Evolutionary conservation across 768 basidiomycete species (phyloP), one percentile per base, ranked within the genome.

Genomic region (Podaxis rugospora): DNA sequence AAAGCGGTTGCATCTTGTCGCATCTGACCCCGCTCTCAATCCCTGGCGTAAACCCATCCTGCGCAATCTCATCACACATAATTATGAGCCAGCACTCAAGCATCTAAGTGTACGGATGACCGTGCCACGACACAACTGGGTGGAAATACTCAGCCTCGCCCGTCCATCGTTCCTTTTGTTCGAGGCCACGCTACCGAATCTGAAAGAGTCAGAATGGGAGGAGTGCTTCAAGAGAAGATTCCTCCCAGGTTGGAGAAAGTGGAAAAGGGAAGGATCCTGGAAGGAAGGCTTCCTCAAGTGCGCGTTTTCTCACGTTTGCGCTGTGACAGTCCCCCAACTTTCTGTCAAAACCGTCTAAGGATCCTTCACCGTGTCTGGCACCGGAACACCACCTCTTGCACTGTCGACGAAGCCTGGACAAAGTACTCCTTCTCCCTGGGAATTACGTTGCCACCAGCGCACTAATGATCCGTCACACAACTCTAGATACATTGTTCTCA

Each of bases 321-420:
- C 49, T 25, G 47, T 55, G 54, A 51, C 49, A 36, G 44, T 25
- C 32, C 18, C 42, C 42, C 23, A 44, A 54, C 57, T 47, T 61
- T 67, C 53, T 42, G 62, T 59, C 21, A 44, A 58, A 18, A 27
- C 58, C 50, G 28, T 49, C 64, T 50, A 56, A 92, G 90, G 67
- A 68, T 82, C 37, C 71, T 92, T 55, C 78, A 82, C 68, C 78
- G 87, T 35, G 76, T 88, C 40, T 87, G 83, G 82, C 92, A 93
- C 69, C 83, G 90, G 57, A 81, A 79, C 67, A 77, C 75, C 40
- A 84, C 84, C 2, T 78, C 80, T n/a, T 93, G 91, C 68, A 91
- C 90, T 21, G 71, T 83, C 5, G 88, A 91, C 66, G 92, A 93
- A 72, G 76, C 89, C 21, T 93, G 92, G 90, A 92, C 90, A 52